Evolutionary conservation across 768 basidiomycete genomes (phyloP).

Genomic region (Rhodotorula kratochvilovae): DNA sequence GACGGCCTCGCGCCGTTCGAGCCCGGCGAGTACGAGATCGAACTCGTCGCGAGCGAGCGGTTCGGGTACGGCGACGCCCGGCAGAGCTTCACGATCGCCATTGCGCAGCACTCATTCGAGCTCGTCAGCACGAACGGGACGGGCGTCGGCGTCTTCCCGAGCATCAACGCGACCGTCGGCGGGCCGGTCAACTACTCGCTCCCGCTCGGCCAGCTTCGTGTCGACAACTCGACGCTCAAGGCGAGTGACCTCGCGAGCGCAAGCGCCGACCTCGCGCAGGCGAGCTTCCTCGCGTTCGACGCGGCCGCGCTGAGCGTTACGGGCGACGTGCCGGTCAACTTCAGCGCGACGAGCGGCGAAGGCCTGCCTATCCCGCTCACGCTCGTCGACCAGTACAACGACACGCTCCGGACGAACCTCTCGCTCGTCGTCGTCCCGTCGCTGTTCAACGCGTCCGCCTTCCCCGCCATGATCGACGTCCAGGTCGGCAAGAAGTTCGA

Average conservation of each 20-base stretch:
- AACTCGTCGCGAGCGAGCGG: slow-evolving; percentile 66
- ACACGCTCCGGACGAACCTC: slow-evolving; percentile 62
- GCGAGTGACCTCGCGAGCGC: slow-evolving; percentile 59
- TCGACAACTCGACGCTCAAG: slow-evolving; percentile 61
- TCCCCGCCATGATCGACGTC: slow-evolving; percentile 37
- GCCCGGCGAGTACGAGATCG: slow-evolving; percentile 52
- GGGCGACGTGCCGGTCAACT: slow-evolving; percentile 59
- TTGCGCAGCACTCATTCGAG: slow-evolving; percentile 67
- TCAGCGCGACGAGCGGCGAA: slow-evolving; percentile 42
- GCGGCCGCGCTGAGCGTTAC: slow-evolving; percentile 56
- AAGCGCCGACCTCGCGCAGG: slow-evolving; percentile 57
- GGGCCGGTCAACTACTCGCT: slow-evolving; percentile 54
- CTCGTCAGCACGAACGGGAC: slow-evolving; percentile 40
- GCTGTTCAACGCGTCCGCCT: slow-evolving; percentile 56
- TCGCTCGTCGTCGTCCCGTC: slow-evolving; percentile 65
- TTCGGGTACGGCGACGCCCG: slow-evolving; percentile 63
- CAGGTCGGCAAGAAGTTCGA: slow-evolving; percentile 31
- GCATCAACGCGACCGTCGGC: slow-evolving; percentile 67
- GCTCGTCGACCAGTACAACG: slow-evolving; percentile 61
- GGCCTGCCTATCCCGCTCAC: slow-evolving; percentile 58
- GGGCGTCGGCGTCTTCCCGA: slow-evolving; percentile 49
- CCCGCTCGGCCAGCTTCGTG: slow-evolving; percentile 52
- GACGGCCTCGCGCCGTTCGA: slow-evolving; percentile 66
- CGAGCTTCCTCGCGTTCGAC: slow-evolving; percentile 55
- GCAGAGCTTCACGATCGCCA: slow-evolving; percentile 61